These are phyloP conservation scores for Clitopilus passeckerianus DNA, from an alignment of 768 basidiomycete species.

Conservation along the genomic window DNA sequence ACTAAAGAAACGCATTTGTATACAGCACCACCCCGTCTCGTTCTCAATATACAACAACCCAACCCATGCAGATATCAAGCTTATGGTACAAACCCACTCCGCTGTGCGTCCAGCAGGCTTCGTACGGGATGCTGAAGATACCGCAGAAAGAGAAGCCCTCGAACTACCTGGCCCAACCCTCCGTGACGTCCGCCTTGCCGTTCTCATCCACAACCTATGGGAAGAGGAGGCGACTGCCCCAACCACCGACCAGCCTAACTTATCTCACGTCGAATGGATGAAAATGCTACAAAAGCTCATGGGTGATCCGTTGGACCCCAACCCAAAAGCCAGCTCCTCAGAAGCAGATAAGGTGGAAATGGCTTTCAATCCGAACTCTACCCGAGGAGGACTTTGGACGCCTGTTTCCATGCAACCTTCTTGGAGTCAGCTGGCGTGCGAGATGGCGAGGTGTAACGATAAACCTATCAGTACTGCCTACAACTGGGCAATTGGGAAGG, in stretches of 20 bases:
- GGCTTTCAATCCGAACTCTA: no score
- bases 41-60: constrained; percentile 11
- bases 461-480: background rate
- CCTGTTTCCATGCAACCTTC: background rate
- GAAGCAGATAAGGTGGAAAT: no score
- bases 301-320: no score
- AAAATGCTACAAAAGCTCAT: background rate
- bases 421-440: background rate
- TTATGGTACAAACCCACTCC: constrained; percentile 18
- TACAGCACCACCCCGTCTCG: constrained; percentile 20
- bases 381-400: background rate
- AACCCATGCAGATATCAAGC: constrained; percentile 10
- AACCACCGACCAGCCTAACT: background rate
- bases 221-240: background rate
- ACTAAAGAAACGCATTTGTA: background rate
- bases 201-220: constrained; percentile 27
- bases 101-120: constrained; percentile 9
- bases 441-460: background rate
- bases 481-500: background rate
- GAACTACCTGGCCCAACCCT: constrained; percentile 38
- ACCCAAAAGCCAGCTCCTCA: no score
- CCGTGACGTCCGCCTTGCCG: constrained; percentile 47
- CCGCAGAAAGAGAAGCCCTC: background rate
- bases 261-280: background rate
- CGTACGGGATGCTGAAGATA: background rate